These are phyloP conservation scores for Rosa rugosa DNA, from an alignment of 306 rosid genomes.

Conservation along the genomic window DNA sequence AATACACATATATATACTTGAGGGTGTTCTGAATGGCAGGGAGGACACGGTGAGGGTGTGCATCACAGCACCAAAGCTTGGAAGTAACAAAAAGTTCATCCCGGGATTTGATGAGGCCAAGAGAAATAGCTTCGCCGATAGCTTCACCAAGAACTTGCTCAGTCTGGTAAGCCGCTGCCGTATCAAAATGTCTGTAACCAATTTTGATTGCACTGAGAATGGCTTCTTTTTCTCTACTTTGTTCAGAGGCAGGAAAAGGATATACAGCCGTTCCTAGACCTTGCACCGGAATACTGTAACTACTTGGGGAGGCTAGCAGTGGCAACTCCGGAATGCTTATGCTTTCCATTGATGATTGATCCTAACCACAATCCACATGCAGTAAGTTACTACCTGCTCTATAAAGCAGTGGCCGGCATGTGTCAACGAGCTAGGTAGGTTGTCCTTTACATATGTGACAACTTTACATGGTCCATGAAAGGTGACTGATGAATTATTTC, in stretches of 20 bases:
- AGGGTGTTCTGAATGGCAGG: slow-evolving; percentile 51
- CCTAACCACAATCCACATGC: neutral
- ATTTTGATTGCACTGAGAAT: slow-evolving; percentile 35
- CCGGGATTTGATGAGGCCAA: slow-evolving; percentile 45
- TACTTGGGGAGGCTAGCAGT: neutral
- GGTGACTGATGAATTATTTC: neutral
- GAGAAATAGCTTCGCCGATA: slow-evolving; percentile 23
- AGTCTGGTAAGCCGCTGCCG: slow-evolving; percentile 20
- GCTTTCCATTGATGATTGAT: neutral
- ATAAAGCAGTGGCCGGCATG: no score
- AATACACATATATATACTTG: slow-evolving; percentile 12
- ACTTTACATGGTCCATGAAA: neutral
- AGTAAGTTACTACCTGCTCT: neutral
- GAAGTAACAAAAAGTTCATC: slow-evolving; percentile 61
- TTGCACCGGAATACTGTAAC: slow-evolving; percentile 20
- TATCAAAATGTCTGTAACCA: slow-evolving; percentile 41
- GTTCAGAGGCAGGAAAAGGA: neutral
- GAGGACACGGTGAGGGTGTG: slow-evolving; percentile 48
- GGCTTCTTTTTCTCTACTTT: slow-evolving; percentile 1
- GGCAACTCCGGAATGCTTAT: neutral
- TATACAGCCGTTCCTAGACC: slow-evolving; percentile 34
- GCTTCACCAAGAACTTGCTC: slow-evolving; percentile 39
- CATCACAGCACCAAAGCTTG: slow-evolving; percentile 51
- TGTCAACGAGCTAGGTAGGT: no score
- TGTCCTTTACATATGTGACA: neutral